Evolutionary conservation across 208 protist species (phyloP), one percentile per base, ranked within the genome.

Genomic region (Trypanosoma avium): DNA sequence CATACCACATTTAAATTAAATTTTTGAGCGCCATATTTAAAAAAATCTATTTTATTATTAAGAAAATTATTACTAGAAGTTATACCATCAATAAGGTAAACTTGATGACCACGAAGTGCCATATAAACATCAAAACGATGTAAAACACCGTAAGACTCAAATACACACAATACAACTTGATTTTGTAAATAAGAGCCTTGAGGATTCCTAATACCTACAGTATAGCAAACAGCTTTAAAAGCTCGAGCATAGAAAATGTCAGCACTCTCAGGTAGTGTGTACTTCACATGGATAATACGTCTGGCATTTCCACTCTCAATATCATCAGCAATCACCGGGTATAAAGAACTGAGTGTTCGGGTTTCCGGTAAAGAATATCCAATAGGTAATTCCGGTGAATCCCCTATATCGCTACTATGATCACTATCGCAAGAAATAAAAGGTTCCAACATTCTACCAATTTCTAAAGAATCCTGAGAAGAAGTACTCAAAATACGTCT

Each of bases 41-140:
- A n/a, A n/a, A n/a, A n/a, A n/a, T n/a, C n/a, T n/a, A n/a, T n/a
- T n/a, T n/a, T n/a, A n/a, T n/a, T n/a, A n/a, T n/a, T n/a, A n/a
- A n/a, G n/a, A n/a, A n/a, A n/a, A n/a, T n/a, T n/a, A n/a, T n/a
- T n/a, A 33, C 19, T 21, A 21, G 15, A 29, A 29, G 50, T 35
- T 1, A 58, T 50, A 40, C 84, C 84, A 57, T 91, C 77, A n/a
- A 79, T 61, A 43, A 88, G 73, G 21, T 73, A 57, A 27, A 92
- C 71, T 10, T 72, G 46, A 64, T 92, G 81, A 3, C 85, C 85
- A 0, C 85, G 81, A 49, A 92, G 60, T 19, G 82, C 72, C 85
- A 92, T 88, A 67, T 79, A 92, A 47, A 82, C 66, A n/a, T 88
- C 66, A 64, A 92, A 88, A 29, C 79, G 71, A 24, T 74, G 72